Conservation (phyloP, 192 early-diverging fungal genomes). For the Coemansia brasiliensis region DNA sequence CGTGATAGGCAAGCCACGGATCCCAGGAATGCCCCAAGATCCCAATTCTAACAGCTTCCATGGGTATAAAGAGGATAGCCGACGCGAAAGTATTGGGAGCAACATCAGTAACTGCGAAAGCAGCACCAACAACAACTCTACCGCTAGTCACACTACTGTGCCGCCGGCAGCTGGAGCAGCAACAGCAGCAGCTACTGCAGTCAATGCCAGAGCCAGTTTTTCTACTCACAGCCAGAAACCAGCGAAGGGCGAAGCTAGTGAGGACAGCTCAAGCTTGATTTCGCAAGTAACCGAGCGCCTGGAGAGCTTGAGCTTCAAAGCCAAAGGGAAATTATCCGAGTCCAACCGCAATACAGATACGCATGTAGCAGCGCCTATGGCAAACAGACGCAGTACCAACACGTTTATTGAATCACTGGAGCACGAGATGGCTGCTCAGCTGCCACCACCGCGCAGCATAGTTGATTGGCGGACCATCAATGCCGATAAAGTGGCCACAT, state of each 20-base stretch:
- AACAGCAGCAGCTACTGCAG: slow-evolving; percentile 14
- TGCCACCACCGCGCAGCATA: slow-evolving; percentile 45
- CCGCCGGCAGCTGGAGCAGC: slow-evolving; percentile 7
- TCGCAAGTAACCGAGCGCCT: slow-evolving; percentile 52
- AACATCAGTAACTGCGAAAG: slow-evolving; percentile 33
- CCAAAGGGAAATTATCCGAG: slow-evolving; percentile 3
- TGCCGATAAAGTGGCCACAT: slow-evolving; percentile 51
- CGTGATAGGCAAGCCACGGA: slow-evolving; percentile 5
- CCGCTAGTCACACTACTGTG: slow-evolving; percentile 23
- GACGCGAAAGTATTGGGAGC: slow-evolving; percentile 36
- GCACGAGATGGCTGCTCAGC: slow-evolving; percentile 11
- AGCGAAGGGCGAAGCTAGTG: background rate
- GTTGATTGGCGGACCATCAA: slow-evolving; percentile 48
- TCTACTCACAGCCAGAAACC: slow-evolving; percentile 8
- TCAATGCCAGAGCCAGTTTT: slow-evolving; percentile 41
- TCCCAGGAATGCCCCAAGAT: background rate
- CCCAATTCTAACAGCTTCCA: background rate
- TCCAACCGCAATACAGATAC: slow-evolving; percentile 11
- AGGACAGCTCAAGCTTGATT: slow-evolving; percentile 40
- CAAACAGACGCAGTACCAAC: background rate
- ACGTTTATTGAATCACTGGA: slow-evolving; percentile 23
- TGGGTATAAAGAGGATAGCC: background rate
- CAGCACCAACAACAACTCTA: slow-evolving; percentile 18
- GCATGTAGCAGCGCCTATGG: background rate
- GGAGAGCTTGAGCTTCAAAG: slow-evolving; percentile 23